phyloP scores from a whole-genome alignment of 2,329 filamentous ascomycete species.

The Colletotrichum brevisporum region DNA sequence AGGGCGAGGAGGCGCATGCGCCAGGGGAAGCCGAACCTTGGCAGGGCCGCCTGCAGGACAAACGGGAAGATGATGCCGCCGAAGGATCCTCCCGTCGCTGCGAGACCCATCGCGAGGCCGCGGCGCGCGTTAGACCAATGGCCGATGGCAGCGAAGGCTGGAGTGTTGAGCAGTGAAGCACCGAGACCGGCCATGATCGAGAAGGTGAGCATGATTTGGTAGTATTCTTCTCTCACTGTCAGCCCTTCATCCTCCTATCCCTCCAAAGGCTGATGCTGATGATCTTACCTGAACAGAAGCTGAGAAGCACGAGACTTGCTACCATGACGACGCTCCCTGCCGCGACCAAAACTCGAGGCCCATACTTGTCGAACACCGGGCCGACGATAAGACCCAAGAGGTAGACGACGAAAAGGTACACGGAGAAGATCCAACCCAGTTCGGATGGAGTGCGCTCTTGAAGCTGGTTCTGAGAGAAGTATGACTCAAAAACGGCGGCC shows the following conservation, averaged over 20 bases:
- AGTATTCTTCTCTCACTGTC: constrained; percentile 69
- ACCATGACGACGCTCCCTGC: constrained; percentile 75
- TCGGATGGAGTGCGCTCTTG: constrained; percentile 74
- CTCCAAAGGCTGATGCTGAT: neutral
- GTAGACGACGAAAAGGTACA: constrained; percentile 87
- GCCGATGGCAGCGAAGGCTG: constrained; percentile 81
- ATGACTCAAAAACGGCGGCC: constrained; percentile 84
- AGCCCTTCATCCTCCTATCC: neutral
- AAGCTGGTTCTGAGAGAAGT: constrained; percentile 81
- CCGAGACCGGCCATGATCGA: constrained; percentile 81
- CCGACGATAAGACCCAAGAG: constrained; percentile 88
- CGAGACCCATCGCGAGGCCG: constrained; percentile 87
- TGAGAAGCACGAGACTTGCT: constrained; percentile 75
- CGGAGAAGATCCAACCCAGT: constrained; percentile 88
- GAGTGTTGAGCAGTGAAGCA: constrained; percentile 85
- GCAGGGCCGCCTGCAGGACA: constrained; percentile 56
- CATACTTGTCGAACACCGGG: constrained; percentile 88
- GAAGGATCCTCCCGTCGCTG: constrained; percentile 80
- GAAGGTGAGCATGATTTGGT: constrained; percentile 87
- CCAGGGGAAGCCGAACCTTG: constrained; percentile 51
- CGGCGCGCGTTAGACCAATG: constrained; percentile 85
- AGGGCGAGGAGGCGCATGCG: constrained; percentile 65
- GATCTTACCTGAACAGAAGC: constrained; percentile 74
- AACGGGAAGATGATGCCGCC: constrained; percentile 77
- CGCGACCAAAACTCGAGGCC: constrained; percentile 79